Base-by-base conservation (phyloP, 2,329 filamentous ascomycete genomes). In the Ophiostoma populinum region DNA sequence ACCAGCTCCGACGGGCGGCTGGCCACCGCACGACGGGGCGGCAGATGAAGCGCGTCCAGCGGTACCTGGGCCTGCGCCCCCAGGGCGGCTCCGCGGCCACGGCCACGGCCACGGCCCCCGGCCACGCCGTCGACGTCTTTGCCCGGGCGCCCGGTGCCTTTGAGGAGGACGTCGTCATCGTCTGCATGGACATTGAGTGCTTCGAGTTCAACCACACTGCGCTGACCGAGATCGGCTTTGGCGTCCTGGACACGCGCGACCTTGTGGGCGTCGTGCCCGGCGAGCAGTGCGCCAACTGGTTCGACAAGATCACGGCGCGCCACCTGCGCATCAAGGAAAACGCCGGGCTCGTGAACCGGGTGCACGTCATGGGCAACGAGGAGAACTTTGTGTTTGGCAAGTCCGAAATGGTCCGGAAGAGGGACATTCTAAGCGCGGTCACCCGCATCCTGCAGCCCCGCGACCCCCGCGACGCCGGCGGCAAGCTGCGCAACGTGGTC, bases 151-250 rank as follows among this genome's bases (percentile, higher is more conserved):
- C 61, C 1, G 64, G 61, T 39, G 39, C 51, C 0, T 62, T 64
- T 34, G 67, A 74, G 19, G 47, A 53, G 9, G 58, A 63, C n/a
- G 63, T 71, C 1, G 63, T 92, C 7, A 78, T 94, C 45, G 61
- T 93, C 39, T 73, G 69, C 42, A 62, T 95, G 29, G 90, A 98
- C 46, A 60, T 90, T 21, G 90, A 98, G 53, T 74, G 77, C 1
- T 81, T 75, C 39, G 90, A 98, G 52, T 55, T 57, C 16, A 61
- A 69, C 29, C 67, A 72, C 10, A 58, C 63, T 22, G 59, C 69
- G 10, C 66, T 95, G 39, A 92, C 86, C 0, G 90, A 98, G 53
- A 64, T 98, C 25, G 90, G 90, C 1, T 62, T 98, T 26, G 76
- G 82, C 2, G 75, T 76, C 3, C 61, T 95, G 0, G 85, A 95